A percentile compares a stretch with the other conserved stretches of the same genome.
Evolutionary conservation across 2,329 filamentous ascomycete genomes (phyloP).

Genomic region (Westerdykella aurantiaca): DNA sequence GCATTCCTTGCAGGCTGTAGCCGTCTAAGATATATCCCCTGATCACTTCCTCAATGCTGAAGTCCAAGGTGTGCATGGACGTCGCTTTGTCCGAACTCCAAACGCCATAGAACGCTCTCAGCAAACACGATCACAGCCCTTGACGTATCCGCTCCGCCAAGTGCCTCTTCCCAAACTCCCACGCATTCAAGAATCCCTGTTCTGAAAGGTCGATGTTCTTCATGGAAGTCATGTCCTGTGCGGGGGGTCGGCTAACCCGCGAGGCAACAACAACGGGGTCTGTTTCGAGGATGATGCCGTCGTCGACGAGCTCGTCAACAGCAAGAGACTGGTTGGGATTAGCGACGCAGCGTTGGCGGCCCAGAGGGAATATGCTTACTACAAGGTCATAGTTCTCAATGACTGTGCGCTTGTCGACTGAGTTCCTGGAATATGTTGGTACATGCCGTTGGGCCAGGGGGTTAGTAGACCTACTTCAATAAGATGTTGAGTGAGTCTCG

Average conservation of each 20-base stretch:
- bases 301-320: conserved; percentile 68
- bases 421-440: conserved; percentile 58
- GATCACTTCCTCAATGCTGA: too few species aligned
- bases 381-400: conserved; percentile 98
- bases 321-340: conserved; percentile 82
- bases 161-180: conserved; percentile 89
- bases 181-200: conserved; percentile 88
- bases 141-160: conserved; percentile 86
- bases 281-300: conserved; percentile 90
- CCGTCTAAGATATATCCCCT: too few species aligned
- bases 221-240: conserved; percentile 79
- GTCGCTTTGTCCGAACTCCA: conserved; percentile 14
- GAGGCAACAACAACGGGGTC: conserved; percentile 92
- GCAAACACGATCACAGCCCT: conserved; percentile 41
- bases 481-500: conserved; percentile 84
- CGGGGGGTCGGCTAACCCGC: conserved; percentile 84
- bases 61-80: conserved; percentile 4
- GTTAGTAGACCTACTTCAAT: conserved; percentile 64
- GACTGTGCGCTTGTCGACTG: conserved; percentile 94
- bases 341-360: conserved; percentile 33
- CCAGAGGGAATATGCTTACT: conserved; percentile 16
- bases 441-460: conserved; percentile 3
- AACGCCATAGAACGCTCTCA: conserved; percentile 4
- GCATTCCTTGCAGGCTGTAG: too few species aligned
- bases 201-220: conserved; percentile 94